Evolutionary conservation across 306 rosid species (phyloP), one percentile per base, ranked within the genome.

Genomic region (Begonia loranthoides): DNA sequence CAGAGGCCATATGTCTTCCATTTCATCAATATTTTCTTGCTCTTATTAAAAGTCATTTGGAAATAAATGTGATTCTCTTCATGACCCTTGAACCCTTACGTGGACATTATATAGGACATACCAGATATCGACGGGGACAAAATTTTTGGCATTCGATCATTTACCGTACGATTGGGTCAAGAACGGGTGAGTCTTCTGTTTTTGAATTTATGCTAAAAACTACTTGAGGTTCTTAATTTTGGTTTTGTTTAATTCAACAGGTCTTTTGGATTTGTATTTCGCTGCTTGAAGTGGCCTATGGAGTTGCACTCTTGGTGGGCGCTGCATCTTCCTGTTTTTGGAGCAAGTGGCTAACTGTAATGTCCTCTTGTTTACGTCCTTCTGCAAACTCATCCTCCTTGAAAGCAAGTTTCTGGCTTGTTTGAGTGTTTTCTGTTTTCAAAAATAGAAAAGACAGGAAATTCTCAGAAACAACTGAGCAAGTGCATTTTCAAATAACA

Each of bases 101-200:
- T 67, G 62, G 56, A 44, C 60, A 63, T 65, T 50, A 52, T 64
- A 9, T 66, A 90, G 97, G 97, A 90, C 54, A 85, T 90, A 70
- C 97, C 97, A 57, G 97, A 85, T 72, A 85, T 90, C 19, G 97
- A 90, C 64, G 97, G 97, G 52, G 97, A 90, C 72, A 80, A 54
- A 60, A 66, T 82, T 62, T 86, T 64, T 53, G 95, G 88, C 61
- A 86, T 90, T 59, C 86, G 66, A 61, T 82, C 95, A 0, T 90
- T 82, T 78, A 76, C 95, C 62, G 94, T 90, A 54, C 86, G 86
- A 51, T 63, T 90, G 74, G 95, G 99, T 52, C 94, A 90, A 73
- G 54, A 72, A 59, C 78, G 68, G 88, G 99, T 90, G 45, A 48
- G 69, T 60, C 12, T 66, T 66, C 13, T 40, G 36, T 11, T 46